Conservation (phyloP, 768 basidiomycete genomes). For the Lactarius tabidus region DNA sequence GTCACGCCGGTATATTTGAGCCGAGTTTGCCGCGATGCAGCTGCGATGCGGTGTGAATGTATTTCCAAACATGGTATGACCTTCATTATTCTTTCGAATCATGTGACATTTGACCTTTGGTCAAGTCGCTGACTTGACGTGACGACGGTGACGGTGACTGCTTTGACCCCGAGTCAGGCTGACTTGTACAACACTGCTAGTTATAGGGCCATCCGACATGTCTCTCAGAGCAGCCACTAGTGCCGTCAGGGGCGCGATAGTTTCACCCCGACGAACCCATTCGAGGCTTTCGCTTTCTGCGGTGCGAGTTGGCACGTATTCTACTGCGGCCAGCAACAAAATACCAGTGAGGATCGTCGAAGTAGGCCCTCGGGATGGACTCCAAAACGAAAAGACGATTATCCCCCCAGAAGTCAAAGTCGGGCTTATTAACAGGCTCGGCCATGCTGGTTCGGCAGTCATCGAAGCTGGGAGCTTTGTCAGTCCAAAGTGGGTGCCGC, state of each 20-base stretch:
- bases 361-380: constrained; percentile 86
- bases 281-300: not conserved
- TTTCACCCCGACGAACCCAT: not conserved
- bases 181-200: no score
- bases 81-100: no score
- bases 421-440: constrained; percentile 74
- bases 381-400: constrained; percentile 81
- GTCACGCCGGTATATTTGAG: no score
- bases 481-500: constrained; percentile 90
- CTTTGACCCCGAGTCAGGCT: no score
- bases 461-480: constrained; percentile 91
- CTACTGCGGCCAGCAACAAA: constrained; percentile 13
- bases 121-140: no score
- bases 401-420: constrained; percentile 73
- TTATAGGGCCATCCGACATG: constrained; percentile 6
- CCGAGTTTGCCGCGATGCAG: no score
- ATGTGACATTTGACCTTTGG: no score
- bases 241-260: not conserved
- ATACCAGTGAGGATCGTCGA: constrained; percentile 68
- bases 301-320: not conserved
- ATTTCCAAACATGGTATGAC: no score
- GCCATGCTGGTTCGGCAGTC: constrained; percentile 56
- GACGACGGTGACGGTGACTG: no score
- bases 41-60: no score
- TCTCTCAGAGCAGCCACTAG: constrained; percentile 2